Conservation (phyloP, 148 eudicot species). For the Tetragonia tetragonoides region DNA sequence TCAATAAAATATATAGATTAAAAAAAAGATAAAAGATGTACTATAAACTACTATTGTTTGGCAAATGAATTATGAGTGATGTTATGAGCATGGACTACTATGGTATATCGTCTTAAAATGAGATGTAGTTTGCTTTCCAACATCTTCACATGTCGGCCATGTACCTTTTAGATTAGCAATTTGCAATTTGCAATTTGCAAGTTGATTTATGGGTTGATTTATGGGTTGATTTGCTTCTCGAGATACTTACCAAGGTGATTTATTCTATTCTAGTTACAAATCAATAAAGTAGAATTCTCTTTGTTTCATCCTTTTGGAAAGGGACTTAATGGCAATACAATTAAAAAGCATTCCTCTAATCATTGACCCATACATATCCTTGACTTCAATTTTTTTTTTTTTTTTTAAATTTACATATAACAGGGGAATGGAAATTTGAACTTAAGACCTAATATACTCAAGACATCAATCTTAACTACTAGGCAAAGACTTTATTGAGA, state of each 20-base stretch:
- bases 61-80: background rate
- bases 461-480: too few species aligned
- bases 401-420: background rate
- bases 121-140: constrained; percentile 1
- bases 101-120: background rate
- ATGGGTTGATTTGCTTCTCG: constrained; percentile 2
- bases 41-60: background rate
- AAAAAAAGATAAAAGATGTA: too few species aligned
- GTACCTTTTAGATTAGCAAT: constrained; percentile 12
- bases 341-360: background rate
- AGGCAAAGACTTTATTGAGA: too few species aligned
- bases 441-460: too few species aligned
- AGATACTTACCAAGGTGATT: background rate
- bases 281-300: background rate
- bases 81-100: background rate
- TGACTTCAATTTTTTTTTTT: background rate
- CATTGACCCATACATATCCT: background rate
- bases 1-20: too few species aligned
- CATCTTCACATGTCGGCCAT: constrained; percentile 17
- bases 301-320: background rate
- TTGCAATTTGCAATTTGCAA: constrained; percentile 17
- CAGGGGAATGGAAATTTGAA: too few species aligned
- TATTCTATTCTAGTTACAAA: background rate
- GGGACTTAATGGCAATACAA: background rate
- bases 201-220: constrained; percentile 13